phyloP scores from a whole-genome alignment of 2,329 filamentous ascomycete species.

The Neodidymelliopsis sp. region DNA sequence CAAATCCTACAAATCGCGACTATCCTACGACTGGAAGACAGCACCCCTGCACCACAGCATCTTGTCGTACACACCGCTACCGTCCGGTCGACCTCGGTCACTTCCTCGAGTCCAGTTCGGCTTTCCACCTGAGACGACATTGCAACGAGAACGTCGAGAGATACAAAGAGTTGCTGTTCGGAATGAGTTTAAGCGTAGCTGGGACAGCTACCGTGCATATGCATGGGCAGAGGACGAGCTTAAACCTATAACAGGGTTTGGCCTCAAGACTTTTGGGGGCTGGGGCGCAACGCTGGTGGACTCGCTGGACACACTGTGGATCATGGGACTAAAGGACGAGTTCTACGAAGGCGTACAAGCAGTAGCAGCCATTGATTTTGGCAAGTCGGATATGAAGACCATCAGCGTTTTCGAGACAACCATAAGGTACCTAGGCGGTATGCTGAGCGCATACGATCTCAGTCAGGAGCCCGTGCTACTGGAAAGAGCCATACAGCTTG shows the following conservation, averaged over 20 bases:
- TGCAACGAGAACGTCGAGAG: conserved; percentile 38
- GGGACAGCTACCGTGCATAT: conserved; percentile 53
- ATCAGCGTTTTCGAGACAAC: conserved; percentile 62
- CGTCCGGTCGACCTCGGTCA: conserved; percentile 43
- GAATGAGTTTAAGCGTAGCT: conserved; percentile 52
- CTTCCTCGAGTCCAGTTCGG: conserved; percentile 53
- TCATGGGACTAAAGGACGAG: conserved; percentile 57
- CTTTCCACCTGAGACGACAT: conserved; percentile 46
- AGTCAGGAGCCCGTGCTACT: conserved; percentile 44
- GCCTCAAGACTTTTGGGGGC: conserved; percentile 54
- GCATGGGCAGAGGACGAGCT: conserved; percentile 59
- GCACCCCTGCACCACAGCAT: conserved; percentile 52
- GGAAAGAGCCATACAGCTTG: conserved; percentile 48
- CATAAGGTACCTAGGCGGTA: conserved; percentile 52
- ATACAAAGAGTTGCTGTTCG: conserved; percentile 49
- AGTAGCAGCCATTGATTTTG: conserved; percentile 56
- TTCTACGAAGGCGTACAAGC: conserved; percentile 57
- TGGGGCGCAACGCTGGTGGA: conserved; percentile 59
- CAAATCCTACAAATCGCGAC: conserved; percentile 24
- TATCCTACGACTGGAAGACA: conserved; percentile 52
- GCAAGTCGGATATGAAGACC: conserved; percentile 47
- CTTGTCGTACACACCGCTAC: conserved; percentile 46
- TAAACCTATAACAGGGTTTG: conserved; percentile 49
- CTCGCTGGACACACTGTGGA: conserved; percentile 57
- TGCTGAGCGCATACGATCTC: conserved; percentile 49